Conservation (phyloP, 805 yeast genomes). For the Candida arabinofermentans region DNA sequence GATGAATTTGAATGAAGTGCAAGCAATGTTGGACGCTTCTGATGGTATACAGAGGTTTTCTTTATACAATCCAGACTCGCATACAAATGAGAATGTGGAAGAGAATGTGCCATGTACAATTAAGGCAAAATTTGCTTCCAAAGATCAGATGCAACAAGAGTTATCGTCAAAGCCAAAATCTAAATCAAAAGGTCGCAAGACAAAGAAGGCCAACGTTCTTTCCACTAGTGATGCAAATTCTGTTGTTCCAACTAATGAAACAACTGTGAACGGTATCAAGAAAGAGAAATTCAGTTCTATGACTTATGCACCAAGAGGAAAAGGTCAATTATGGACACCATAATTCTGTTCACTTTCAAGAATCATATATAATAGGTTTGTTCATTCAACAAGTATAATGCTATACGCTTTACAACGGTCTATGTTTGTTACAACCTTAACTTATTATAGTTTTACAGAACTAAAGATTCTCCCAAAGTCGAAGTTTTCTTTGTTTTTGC, state of each 20-base stretch:
- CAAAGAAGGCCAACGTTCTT: not conserved
- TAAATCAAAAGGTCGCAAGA: not conserved
- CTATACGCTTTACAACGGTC: too few species aligned
- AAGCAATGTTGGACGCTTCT: constrained; percentile 32
- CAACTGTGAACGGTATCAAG: constrained; percentile 19
- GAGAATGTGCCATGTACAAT: constrained; percentile 9
- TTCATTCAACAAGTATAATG: too few species aligned
- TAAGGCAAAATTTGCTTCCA: not conserved
- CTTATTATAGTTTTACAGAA: not conserved
- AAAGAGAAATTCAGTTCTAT: constrained; percentile 43
- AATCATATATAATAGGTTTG: too few species aligned
- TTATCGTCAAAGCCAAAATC: not conserved
- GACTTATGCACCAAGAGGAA: constrained; percentile 58
- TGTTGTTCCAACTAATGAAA: not conserved
- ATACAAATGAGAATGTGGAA: constrained; percentile 16
- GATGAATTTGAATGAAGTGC: constrained; percentile 49
- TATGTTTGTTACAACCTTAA: too few species aligned
- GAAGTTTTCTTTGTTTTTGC: too few species aligned
- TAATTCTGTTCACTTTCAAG: too few species aligned
- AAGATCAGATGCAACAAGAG: not conserved
- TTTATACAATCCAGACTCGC: not conserved
- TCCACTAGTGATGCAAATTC: not conserved
- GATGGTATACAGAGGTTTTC: not conserved
- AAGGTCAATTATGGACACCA: constrained; percentile 59
- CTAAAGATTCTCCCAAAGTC: not conserved